Evolutionary conservation across 805 yeast genomes (phyloP).

Genomic region (Peterozyma toletana): DNA sequence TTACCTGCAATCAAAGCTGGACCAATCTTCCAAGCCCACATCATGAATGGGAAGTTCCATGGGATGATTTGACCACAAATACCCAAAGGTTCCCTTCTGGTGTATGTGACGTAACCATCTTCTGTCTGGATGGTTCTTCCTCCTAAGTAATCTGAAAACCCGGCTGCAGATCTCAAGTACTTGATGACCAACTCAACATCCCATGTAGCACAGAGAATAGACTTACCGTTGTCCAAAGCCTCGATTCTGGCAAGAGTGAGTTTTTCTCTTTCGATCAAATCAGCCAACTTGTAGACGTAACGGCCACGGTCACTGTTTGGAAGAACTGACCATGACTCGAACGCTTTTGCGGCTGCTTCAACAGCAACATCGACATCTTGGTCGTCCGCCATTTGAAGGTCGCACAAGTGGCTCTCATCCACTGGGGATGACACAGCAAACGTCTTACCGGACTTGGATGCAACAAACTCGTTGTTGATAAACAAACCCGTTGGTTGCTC

Average conservation of each 20-base stretch:
- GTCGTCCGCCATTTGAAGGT: slow-evolving; percentile 44
- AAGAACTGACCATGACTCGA: slow-evolving; percentile 47
- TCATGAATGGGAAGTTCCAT: slow-evolving; percentile 78
- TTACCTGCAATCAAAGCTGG: slow-evolving; percentile 76
- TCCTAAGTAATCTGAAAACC: slow-evolving; percentile 60
- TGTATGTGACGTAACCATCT: slow-evolving; percentile 52
- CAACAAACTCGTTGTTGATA: slow-evolving; percentile 50
- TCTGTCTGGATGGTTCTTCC: slow-evolving; percentile 64
- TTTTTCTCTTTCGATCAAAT: slow-evolving; percentile 53
- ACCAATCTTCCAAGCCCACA: slow-evolving; percentile 74
- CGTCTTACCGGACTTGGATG: slow-evolving; percentile 39
- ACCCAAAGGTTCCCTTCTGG: slow-evolving; percentile 70
- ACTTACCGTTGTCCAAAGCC: slow-evolving; percentile 71
- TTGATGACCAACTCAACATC: slow-evolving; percentile 57
- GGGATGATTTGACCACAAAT: slow-evolving; percentile 80
- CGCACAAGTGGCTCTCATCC: slow-evolving; percentile 43
- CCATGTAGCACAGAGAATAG: slow-evolving; percentile 54
- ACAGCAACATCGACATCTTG: slow-evolving; percentile 69
- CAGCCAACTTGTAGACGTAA: slow-evolving; percentile 55
- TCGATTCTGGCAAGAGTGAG: slow-evolving; percentile 65
- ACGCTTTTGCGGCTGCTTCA: slow-evolving; percentile 57
- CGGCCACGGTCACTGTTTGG: slow-evolving; percentile 52
- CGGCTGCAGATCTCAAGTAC: slow-evolving; percentile 65
- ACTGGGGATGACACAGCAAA: slow-evolving; percentile 43
- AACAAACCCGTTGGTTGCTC: slow-evolving; percentile 55